Base-by-base conservation (phyloP, 148 eudicot genomes). In the Fagopyrum homotropicum region DNA sequence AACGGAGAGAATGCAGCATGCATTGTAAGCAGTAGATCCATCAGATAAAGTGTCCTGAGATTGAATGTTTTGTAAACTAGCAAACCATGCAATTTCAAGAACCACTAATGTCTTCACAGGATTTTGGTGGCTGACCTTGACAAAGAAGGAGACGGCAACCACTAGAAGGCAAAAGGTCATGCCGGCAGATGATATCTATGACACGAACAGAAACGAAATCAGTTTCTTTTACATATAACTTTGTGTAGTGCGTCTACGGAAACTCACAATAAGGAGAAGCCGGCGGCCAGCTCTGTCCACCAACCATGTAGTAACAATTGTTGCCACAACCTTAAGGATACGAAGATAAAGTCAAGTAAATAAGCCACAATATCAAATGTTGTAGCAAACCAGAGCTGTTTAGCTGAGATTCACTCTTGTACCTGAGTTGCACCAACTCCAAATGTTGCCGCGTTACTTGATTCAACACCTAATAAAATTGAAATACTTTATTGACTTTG, bases 241-340 rank as follows among this genome's bases (percentile, higher is more conserved):
- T 35, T 56, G 5, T n/a, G 46, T 15, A 16, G 48, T 43, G 19
- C 10, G 43, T 48, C 52, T 19, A 73, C 9, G 51, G 8, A 48
- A 73, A 84, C 97, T 86, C 85, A 95, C 98, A 14, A 89, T 83
- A 45, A 95, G 91, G 75, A 95, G 89, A 79, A 95, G 45, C 76
- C 96, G 86, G 10, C 98, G 89, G 70, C 98, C 98, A 73, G 98
- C 87, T 90, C 81, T 95, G 78, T 95, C 98, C 72, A 84, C 91
- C 86, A 94, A 63, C 98, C 97, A 94, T 77, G 89, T 86, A 40
- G 97, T 78, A 71, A 92, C 78, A 54, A 83, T 81, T 68, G 98
- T 95, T 26, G 98, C 97, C 77, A 92, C 22, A 22, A 95, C 98
- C 98, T 93, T 78, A 45, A 40, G 43, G 35, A 45, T 6, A 40